phyloP scores from a whole-genome alignment of 2,329 filamentous ascomycete genomes.

The Neofusicoccum umdonicola region DNA sequence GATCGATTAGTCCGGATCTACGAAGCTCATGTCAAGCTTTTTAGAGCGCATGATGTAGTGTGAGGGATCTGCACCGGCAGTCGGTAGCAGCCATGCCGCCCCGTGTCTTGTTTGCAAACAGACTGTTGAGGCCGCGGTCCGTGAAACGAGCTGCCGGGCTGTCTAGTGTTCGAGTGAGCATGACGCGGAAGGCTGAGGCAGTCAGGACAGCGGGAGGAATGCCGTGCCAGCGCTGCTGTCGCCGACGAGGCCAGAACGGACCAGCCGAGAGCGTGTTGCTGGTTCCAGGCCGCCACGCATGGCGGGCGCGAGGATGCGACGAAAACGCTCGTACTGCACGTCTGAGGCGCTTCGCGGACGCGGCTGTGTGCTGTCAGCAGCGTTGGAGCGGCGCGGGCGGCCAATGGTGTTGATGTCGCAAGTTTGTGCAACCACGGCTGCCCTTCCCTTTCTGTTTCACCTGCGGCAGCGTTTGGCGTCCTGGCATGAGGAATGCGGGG shows the following conservation, averaged over 20 bases:
- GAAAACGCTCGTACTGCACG: background rate
- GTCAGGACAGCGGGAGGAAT: background rate
- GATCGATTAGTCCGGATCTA: background rate
- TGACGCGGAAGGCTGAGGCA: too few relatives aligned
- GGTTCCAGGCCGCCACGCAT: background rate
- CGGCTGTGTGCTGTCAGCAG: background rate
- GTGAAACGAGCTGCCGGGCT: background rate
- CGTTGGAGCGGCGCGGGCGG: background rate
- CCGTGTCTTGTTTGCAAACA: background rate
- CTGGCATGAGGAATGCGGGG: constrained; percentile 3
- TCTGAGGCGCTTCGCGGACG: background rate
- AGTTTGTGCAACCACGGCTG: background rate
- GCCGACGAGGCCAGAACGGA: background rate
- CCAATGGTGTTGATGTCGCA: background rate
- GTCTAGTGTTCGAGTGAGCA: background rate
- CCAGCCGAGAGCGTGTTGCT: background rate
- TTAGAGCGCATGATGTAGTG: background rate
- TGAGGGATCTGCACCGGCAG: background rate
- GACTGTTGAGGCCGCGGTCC: background rate
- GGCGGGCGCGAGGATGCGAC: background rate
- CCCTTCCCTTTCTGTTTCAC: background rate
- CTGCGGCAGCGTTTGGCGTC: constrained; percentile 1
- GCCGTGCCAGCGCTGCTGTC: background rate
- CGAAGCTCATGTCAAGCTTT: too few relatives aligned
- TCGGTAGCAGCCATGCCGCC: background rate